Evolutionary conservation across 1,139 yeast genomes (phyloP).

Genomic region (Protomyces gravidus): DNA sequence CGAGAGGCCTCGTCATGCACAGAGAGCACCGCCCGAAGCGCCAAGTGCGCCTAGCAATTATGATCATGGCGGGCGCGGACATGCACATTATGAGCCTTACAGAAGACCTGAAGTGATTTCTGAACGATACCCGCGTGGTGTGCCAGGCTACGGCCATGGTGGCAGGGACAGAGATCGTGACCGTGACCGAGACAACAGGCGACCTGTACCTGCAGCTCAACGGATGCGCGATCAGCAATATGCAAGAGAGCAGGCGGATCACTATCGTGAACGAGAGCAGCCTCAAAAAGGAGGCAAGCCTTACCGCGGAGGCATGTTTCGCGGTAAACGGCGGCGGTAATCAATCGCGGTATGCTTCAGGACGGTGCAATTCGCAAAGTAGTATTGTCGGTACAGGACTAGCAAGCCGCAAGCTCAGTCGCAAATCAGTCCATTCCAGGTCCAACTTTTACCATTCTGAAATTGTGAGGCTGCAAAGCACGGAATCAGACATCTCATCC

Average conservation of each 20-base stretch:
- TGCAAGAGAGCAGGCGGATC: not conserved
- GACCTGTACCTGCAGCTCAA: too few species aligned
- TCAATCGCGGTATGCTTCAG: too few species aligned
- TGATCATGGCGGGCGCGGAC: not conserved
- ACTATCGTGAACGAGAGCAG: not conserved
- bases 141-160: not conserved
- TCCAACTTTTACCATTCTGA: too few species aligned
- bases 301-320: slow-evolving; percentile 12
- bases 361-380: too few species aligned
- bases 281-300: slow-evolving; percentile 20
- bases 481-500: too few species aligned
- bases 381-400: too few species aligned
- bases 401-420: too few species aligned
- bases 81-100: slow-evolving; percentile 2
- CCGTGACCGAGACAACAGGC: too few species aligned
- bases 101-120: slow-evolving; percentile 9
- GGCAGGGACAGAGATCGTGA: not conserved
- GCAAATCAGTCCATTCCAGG: too few species aligned
- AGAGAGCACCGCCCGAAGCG: not conserved
- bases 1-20: not conserved
- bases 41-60: not conserved
- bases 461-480: too few species aligned
- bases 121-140: slow-evolving; percentile 6
- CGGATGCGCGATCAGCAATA: too few species aligned
- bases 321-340: not conserved